Percentiles rank a stretch among this genome's conserved stretches.
Evolutionary conservation across 1,139 yeast species (phyloP).

Genomic region (Suhomyces yuchorum): DNA sequence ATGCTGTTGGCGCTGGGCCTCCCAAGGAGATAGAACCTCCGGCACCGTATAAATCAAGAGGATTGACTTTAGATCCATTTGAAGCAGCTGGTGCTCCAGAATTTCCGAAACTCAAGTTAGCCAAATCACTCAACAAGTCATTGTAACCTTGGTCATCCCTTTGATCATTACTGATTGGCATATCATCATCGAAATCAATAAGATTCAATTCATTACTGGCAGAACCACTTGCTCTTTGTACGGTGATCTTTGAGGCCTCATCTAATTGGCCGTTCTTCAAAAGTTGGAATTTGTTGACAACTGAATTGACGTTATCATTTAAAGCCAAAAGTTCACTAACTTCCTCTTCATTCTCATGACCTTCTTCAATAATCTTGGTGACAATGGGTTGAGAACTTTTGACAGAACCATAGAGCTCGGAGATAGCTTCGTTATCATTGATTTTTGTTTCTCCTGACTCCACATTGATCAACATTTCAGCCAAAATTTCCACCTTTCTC

Average conservation of each 20-base stretch:
- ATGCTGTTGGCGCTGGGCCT: conserved; percentile 19
- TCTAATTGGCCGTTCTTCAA: conserved; percentile 65
- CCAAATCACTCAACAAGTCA: conserved; percentile 72
- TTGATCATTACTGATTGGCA: conserved; percentile 39
- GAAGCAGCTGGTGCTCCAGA: conserved; percentile 17
- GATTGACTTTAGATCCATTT: conserved; percentile 30
- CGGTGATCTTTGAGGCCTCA: conserved; percentile 61
- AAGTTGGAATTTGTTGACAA: conserved; percentile 66
- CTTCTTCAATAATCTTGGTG: conserved; percentile 79
- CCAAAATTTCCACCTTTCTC: conserved; percentile 86
- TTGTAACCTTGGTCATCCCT: conserved; percentile 54
- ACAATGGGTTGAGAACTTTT: conserved; percentile 88
- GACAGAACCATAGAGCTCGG: conserved; percentile 76
- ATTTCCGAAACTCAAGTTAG: conserved; percentile 55
- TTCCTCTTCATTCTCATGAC: conserved; percentile 64
- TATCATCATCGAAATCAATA: conserved; percentile 71
- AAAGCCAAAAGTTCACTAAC: conserved; percentile 66
- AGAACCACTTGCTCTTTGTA: conserved; percentile 30
- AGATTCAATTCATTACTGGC: conserved; percentile 55
- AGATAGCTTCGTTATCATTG: conserved; percentile 70
- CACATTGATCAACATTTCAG: conserved; percentile 77
- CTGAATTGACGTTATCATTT: conserved; percentile 75
- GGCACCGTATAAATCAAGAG: conserved; percentile 47
- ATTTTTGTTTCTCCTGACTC: conserved; percentile 47
- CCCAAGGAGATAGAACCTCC: conserved; percentile 51